A percentile compares a stretch with the other conserved stretches of the same genome.
phyloP scores from a whole-genome alignment of 2,329 filamentous ascomycete species.

The Trichophyton simii region DNA sequence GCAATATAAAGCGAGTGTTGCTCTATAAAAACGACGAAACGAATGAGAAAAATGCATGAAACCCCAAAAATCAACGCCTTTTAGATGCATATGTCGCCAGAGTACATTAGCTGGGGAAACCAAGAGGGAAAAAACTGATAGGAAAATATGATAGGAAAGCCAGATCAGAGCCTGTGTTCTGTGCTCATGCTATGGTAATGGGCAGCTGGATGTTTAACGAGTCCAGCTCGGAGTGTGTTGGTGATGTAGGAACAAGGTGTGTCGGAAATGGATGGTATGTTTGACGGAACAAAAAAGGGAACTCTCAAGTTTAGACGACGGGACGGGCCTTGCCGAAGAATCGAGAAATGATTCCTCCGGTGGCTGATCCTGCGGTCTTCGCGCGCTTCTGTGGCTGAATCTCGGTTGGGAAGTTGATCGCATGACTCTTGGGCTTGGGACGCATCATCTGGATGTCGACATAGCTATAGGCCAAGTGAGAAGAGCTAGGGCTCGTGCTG shows the following conservation, averaged over 20 bases:
- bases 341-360: conserved; percentile 30
- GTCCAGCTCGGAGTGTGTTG: not conserved
- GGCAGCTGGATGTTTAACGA: not conserved
- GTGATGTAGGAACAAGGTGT: not conserved
- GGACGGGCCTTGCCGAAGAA: conserved; percentile 29
- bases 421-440: conserved; percentile 21
- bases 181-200: not conserved
- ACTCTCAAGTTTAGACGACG: conserved; percentile 12
- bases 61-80: not conserved
- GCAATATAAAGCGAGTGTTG: not conserved
- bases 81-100: not conserved
- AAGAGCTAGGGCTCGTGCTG: conserved; percentile 24
- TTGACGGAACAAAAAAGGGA: not conserved
- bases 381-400: conserved; percentile 32
- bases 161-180: not conserved
- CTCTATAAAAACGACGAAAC: not conserved
- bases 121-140: not conserved
- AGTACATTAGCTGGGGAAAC: not conserved
- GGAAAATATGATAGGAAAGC: not conserved
- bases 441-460: conserved; percentile 21
- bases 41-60: not conserved
- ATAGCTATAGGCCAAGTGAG: conserved; percentile 21
- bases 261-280: not conserved
- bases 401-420: conserved; percentile 17
- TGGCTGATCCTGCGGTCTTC: conserved; percentile 21